A percentile compares a stretch with the other conserved stretches of the same genome.
phyloP scores from a whole-genome alignment of 257 asterid genomes.

The Knoxia roxburghii region DNA sequence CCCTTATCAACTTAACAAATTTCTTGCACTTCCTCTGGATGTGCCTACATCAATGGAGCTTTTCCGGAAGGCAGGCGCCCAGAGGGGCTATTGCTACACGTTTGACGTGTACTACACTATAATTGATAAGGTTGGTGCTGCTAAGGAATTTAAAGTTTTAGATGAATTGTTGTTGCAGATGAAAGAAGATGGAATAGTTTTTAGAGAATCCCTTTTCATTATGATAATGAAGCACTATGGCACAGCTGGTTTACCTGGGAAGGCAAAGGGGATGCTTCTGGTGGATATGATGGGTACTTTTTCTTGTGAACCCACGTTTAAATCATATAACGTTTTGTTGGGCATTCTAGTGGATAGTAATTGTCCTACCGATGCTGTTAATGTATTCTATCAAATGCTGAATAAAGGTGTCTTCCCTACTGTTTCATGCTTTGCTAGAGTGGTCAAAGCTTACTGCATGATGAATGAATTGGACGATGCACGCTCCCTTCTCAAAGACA shows the following conservation, averaged over 20 bases:
- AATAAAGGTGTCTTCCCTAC: conserved; percentile 69
- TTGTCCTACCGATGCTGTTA: conserved; percentile 86
- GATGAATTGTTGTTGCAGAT: conserved; percentile 68
- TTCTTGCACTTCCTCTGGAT: conserved; percentile 63
- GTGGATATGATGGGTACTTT: conserved; percentile 71
- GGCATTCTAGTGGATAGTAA: conserved; percentile 66
- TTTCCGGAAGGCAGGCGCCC: conserved; percentile 64
- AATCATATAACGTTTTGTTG: conserved; percentile 68
- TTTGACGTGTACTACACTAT: conserved; percentile 63
- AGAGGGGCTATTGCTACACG: conserved; percentile 60
- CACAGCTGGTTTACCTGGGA: conserved; percentile 83
- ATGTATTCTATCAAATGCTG: conserved; percentile 84
- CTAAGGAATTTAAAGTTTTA: conserved; percentile 51
- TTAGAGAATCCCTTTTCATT: conserved; percentile 66
- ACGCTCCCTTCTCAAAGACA: conserved; percentile 76
- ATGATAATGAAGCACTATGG: conserved; percentile 85
- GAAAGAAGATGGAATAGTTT: conserved; percentile 69
- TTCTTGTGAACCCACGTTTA: conserved; percentile 77
- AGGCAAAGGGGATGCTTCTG: conserved; percentile 74
- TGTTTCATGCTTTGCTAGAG: conserved; percentile 68
- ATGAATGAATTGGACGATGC: conserved; percentile 78
- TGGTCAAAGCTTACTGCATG: conserved; percentile 69
- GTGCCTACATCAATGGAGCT: conserved; percentile 63
- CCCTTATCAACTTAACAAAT: conserved; percentile 72
- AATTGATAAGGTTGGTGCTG: conserved; percentile 63